Evolutionary conservation across 1,284 basidiomycete species (phyloP).

Genomic region (Apiotrichum montevideense): DNA sequence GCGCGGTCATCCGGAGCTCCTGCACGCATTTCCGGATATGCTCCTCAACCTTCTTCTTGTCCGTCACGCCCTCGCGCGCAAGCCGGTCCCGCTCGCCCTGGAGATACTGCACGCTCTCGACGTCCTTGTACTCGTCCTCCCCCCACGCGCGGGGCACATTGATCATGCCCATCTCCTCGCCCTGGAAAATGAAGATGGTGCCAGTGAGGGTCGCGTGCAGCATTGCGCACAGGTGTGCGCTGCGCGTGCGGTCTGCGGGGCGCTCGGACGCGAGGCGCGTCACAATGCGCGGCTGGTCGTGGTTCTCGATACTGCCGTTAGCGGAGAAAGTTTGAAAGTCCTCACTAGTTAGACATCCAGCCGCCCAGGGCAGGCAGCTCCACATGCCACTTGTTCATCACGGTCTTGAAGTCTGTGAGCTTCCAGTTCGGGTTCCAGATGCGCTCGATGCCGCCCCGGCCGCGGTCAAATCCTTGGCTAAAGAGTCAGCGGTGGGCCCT

Average conservation of each 20-base stretch:
- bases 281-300: conserved; percentile 53
- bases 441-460: conserved; percentile 18
- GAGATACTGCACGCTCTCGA: conserved; percentile 8
- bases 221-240: conserved; percentile 61
- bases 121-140: conserved; percentile 66
- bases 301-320: conserved; percentile 14
- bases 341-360: conserved; percentile 53
- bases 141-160: conserved; percentile 63
- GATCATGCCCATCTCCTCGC: conserved; percentile 63
- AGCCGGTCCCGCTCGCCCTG: conserved; percentile 1
- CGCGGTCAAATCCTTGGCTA: conserved; percentile 29
- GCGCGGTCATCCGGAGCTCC: conserved; percentile 49
- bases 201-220: conserved; percentile 59
- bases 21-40: background rate
- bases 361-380: conserved; percentile 55
- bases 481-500: conserved; percentile 47
- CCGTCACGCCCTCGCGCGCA: background rate
- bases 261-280: conserved; percentile 62
- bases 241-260: conserved; percentile 53
- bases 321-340: too few species aligned
- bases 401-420: conserved; percentile 55
- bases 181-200: conserved; percentile 67
- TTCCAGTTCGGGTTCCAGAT: conserved; percentile 47
- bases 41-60: background rate
- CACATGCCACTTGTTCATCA: conserved; percentile 59